phyloP scores from a whole-genome alignment of 768 basidiomycete species.

The Rhodotorula taiwanensis region DNA sequence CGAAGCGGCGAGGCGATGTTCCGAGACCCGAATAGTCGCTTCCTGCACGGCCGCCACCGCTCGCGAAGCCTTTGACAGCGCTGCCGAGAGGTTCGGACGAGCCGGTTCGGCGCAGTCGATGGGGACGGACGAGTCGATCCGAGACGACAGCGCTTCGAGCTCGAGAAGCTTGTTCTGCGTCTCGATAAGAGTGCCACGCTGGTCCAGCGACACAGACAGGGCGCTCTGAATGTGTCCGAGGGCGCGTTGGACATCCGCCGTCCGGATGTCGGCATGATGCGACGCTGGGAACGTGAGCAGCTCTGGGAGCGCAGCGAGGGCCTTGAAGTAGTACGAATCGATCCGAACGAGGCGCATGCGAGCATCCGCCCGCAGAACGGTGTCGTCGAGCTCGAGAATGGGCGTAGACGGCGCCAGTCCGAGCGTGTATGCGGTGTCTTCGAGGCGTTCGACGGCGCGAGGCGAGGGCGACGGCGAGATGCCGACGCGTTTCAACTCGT shows the following conservation, averaged over 20 bases:
- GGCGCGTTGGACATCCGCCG: conserved; percentile 78
- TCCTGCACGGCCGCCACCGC: conserved; percentile 1
- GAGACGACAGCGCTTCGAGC: conserved; percentile 16
- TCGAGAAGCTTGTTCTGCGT: conserved; percentile 1
- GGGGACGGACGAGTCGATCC: not conserved
- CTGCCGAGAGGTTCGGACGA: no score
- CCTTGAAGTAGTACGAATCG: conserved; percentile 46
- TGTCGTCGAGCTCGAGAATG: conserved; percentile 13
- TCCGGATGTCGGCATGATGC: conserved; percentile 75
- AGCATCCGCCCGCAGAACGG: not conserved
- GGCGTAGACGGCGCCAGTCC: conserved; percentile 1
- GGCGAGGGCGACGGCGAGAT: conserved; percentile 45
- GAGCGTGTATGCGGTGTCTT: conserved; percentile 28
- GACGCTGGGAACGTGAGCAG: conserved; percentile 57
- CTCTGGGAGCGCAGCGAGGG: conserved; percentile 60
- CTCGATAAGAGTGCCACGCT: conserved; percentile 20
- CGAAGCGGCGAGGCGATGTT: no score
- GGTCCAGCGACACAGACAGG: conserved; percentile 46
- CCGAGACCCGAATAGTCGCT: no score
- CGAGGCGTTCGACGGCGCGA: conserved; percentile 24
- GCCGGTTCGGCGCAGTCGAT: no score
- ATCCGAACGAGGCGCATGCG: conserved; percentile 16
- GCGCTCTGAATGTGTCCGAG: conserved; percentile 70
- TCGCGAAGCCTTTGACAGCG: no score
- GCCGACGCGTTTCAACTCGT: conserved; percentile 74